phyloP scores from a whole-genome alignment of 78 protist species.

The Dictyostelium firmibasis region DNA sequence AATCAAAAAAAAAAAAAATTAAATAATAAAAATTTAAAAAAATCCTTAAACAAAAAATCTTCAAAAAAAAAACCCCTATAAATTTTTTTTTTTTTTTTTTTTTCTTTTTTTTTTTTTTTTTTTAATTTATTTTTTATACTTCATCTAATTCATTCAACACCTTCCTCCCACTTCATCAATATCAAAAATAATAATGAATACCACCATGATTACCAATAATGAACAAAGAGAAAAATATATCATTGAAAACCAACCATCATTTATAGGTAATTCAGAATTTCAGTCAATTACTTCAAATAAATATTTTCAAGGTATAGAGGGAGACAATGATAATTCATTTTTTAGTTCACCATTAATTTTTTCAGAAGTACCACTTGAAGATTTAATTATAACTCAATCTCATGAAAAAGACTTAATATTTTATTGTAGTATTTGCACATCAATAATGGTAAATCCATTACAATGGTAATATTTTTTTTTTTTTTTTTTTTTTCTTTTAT shows the following conservation, averaged over 20 bases:
- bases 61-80: too few species aligned
- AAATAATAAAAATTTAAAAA: too few species aligned
- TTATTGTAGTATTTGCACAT: not conserved
- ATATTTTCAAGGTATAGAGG: not conserved
- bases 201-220: too few species aligned
- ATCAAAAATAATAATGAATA: too few species aligned
- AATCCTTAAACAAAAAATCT: too few species aligned
- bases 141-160: too few species aligned
- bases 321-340: not conserved
- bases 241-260: not conserved
- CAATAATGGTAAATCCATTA: not conserved
- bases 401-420: not conserved
- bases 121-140: too few species aligned
- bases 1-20: too few species aligned
- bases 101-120: too few species aligned
- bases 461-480: not conserved
- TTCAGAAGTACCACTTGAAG: not conserved
- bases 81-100: too few species aligned
- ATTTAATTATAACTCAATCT: not conserved
- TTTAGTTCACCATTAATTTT: not conserved
- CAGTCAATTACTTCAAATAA: not conserved
- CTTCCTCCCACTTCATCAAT: too few species aligned
- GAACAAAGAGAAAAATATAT: not conserved
- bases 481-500: too few species aligned
- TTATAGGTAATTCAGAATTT: not conserved